Conservation (phyloP, 305 asterid genomes). For the Fraxinus nigra region DNA sequence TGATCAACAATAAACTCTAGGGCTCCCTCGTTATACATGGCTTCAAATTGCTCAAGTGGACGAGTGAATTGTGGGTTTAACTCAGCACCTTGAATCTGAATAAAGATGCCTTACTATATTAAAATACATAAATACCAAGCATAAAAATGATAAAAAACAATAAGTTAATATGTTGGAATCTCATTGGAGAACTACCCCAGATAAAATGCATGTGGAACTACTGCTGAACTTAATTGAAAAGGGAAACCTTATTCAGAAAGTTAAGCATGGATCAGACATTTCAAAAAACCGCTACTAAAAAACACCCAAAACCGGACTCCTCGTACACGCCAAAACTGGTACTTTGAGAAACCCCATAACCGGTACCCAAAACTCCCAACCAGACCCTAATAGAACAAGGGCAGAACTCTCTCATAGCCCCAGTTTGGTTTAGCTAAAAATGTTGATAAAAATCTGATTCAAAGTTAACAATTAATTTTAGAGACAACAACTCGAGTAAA, state of each 20-base stretch:
- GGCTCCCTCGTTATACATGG: slow-evolving; percentile 72
- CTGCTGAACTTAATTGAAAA: background rate
- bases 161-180: background rate
- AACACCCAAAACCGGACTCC: background rate
- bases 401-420: background rate
- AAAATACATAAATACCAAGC: background rate
- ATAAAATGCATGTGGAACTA: slow-evolving; percentile 9
- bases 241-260: background rate
- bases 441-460: background rate
- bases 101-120: slow-evolving; percentile 4
- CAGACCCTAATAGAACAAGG: background rate
- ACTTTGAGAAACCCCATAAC: background rate
- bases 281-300: background rate
- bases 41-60: slow-evolving; percentile 44
- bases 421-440: background rate
- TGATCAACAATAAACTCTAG: slow-evolving; percentile 68
- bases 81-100: slow-evolving; percentile 54
- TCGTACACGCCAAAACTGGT: background rate
- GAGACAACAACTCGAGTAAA: background rate
- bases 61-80: slow-evolving; percentile 39
- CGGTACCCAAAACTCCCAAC: background rate
- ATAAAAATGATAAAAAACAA: background rate
- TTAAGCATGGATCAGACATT: background rate
- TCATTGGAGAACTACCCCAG: background rate
- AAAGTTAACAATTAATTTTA: background rate